A percentile compares a stretch with the other conserved stretches of the same genome.
These are phyloP conservation scores for Fomitopsis pulvina DNA, from an alignment of 768 basidiomycete species.

Conservation along the genomic window DNA sequence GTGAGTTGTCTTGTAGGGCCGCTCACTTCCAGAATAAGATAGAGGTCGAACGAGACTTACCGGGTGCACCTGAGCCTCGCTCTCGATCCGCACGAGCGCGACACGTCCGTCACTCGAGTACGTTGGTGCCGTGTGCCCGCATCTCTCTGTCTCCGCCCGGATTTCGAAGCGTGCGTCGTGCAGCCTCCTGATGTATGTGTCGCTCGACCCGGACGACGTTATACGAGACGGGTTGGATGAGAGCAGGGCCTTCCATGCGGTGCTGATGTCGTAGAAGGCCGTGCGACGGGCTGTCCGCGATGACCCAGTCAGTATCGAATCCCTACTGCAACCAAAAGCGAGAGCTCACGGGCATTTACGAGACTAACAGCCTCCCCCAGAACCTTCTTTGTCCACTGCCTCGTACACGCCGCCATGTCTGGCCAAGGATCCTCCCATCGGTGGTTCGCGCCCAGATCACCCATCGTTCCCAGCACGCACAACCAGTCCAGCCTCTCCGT, in stretches of 20 bases:
- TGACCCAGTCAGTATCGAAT: neutral
- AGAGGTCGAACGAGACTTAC: no score
- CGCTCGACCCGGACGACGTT: slow-evolving; percentile 6
- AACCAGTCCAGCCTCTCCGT: slow-evolving; percentile 26
- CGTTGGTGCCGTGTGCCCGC: slow-evolving; percentile 28
- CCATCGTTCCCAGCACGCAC: slow-evolving; percentile 36
- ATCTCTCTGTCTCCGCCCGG: slow-evolving; percentile 30
- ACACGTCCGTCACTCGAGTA: slow-evolving; percentile 39
- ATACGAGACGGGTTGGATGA: slow-evolving; percentile 26
- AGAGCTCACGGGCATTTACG: slow-evolving; percentile 33
- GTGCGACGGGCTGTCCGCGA: slow-evolving; percentile 14
- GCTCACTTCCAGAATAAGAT: no score
- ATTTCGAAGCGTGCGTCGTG: slow-evolving; percentile 31
- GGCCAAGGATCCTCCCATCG: slow-evolving; percentile 23
- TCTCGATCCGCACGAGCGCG: slow-evolving; percentile 34
- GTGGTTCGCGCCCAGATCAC: slow-evolving; percentile 30
- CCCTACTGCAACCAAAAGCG: neutral
- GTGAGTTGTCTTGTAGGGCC: no score
- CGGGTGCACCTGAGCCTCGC: slow-evolving; percentile 36
- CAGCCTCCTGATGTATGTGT: slow-evolving; percentile 20
- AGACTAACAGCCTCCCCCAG: slow-evolving; percentile 35
- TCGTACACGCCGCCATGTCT: slow-evolving; percentile 26
- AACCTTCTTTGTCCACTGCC: slow-evolving; percentile 31
- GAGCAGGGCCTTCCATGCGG: slow-evolving; percentile 23
- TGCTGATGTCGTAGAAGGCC: slow-evolving; percentile 27